Evolutionary conservation across 805 yeast species (phyloP).

Genomic region (Wickerhamiella alocasiicola): DNA sequence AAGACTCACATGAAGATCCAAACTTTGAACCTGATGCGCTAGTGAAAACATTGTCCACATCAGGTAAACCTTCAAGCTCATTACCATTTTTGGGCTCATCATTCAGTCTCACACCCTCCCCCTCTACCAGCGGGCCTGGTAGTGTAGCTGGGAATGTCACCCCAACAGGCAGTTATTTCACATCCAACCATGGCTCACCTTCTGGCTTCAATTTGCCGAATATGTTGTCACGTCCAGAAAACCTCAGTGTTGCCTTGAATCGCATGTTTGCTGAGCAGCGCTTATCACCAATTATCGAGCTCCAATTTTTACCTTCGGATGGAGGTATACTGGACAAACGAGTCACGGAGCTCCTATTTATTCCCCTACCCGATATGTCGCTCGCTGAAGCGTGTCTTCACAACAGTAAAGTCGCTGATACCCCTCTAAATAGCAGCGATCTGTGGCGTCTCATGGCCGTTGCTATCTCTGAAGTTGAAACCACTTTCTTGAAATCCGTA

Average conservation of each 20-base stretch:
- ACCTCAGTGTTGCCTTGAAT: slow-evolving; percentile 6
- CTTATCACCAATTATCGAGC: slow-evolving; percentile 27
- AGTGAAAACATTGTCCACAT: background rate
- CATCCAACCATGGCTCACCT: background rate
- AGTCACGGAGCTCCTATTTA: slow-evolving; percentile 17
- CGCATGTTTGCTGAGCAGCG: background rate
- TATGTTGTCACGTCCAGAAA: background rate
- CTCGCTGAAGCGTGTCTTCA: slow-evolving; percentile 43
- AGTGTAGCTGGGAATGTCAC: background rate
- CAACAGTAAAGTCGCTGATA: slow-evolving; percentile 40
- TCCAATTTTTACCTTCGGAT: slow-evolving; percentile 34
- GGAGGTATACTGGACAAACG: slow-evolving; percentile 14
- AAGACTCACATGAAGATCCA: no score
- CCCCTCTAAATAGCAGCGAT: slow-evolving; percentile 6
- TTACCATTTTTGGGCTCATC: slow-evolving; percentile 1
- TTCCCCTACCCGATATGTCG: slow-evolving; percentile 36
- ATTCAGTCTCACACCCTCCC: background rate
- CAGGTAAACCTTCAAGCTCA: background rate
- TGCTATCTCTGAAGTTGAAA: slow-evolving; percentile 15
- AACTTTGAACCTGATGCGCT: no score
- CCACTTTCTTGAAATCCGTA: slow-evolving; percentile 10
- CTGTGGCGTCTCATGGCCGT: slow-evolving; percentile 18
- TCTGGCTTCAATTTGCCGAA: no score
- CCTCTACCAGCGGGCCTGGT: background rate
- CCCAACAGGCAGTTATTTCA: slow-evolving; percentile 2